Evolutionary conservation across 2,329 filamentous ascomycete species (phyloP).

Genomic region (Lecanoromycetidae sp.): DNA sequence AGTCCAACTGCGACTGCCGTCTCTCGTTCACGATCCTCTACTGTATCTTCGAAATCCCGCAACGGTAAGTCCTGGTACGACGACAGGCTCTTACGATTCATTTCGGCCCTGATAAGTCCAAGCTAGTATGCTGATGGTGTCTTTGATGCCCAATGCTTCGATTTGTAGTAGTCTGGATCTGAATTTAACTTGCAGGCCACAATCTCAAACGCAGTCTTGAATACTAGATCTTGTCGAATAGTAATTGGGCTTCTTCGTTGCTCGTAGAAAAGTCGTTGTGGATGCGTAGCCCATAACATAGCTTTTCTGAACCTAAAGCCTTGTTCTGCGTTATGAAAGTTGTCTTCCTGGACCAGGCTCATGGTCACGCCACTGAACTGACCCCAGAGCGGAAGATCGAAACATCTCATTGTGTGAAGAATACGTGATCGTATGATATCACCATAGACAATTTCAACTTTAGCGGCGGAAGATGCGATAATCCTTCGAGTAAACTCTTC

Average conservation of each 20-base stretch:
- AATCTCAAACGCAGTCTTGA: too few species aligned
- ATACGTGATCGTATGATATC: not conserved
- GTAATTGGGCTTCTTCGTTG: not conserved
- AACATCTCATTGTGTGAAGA: not conserved
- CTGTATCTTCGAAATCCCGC: too few species aligned
- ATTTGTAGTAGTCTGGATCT: too few species aligned
- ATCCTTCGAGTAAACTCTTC: not conserved
- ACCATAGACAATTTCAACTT: slow-evolving; percentile 2
- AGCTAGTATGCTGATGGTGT: too few species aligned
- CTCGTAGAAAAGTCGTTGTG: slow-evolving; percentile 2
- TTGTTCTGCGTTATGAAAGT: slow-evolving; percentile 2
- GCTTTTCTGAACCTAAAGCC: not conserved
- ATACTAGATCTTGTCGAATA: too few species aligned
- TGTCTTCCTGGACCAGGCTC: slow-evolving; percentile 1
- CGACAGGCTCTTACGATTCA: too few species aligned
- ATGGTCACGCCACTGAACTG: not conserved
- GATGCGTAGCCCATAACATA: not conserved
- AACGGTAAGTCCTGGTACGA: too few species aligned
- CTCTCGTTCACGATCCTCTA: too few species aligned
- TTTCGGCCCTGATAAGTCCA: too few species aligned
- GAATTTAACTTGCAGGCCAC: too few species aligned
- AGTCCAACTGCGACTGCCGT: too few species aligned
- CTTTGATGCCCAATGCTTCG: too few species aligned
- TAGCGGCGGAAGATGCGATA: not conserved
- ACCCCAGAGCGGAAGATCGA: not conserved